These are phyloP conservation scores for Heimioporus sp. DNA, from an alignment of 768 basidiomycete species.

Conservation along the genomic window DNA sequence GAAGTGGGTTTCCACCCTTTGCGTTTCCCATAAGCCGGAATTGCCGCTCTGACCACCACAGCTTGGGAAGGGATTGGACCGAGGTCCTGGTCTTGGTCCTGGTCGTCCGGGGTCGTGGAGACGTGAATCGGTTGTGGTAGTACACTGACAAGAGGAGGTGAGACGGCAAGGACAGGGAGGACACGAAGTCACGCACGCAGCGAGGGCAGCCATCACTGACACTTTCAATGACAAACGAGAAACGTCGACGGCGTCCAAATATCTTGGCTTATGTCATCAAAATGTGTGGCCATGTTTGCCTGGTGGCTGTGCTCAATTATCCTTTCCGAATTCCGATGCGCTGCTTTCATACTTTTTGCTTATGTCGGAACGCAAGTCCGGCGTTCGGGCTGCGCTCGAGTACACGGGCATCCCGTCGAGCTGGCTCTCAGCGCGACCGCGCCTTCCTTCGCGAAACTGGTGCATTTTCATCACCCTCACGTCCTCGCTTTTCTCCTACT, in stretches of 20 bases:
- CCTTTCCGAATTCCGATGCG: slow-evolving; percentile 21
- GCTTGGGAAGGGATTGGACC: slow-evolving; percentile 32
- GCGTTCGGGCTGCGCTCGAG: slow-evolving; percentile 58
- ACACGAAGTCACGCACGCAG: slow-evolving; percentile 54
- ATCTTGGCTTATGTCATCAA: slow-evolving; percentile 18
- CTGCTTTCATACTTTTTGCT: background rate
- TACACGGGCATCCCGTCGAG: slow-evolving; percentile 70
- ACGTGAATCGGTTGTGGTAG: slow-evolving; percentile 67
- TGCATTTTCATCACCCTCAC: slow-evolving; percentile 86
- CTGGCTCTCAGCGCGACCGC: slow-evolving; percentile 83
- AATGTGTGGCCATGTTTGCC: slow-evolving; percentile 22
- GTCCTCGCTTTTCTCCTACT: slow-evolving; percentile 65
- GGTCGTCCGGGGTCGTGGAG: slow-evolving; percentile 55
- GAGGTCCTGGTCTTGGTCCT: slow-evolving; percentile 52
- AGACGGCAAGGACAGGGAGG: background rate
- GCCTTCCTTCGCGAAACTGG: slow-evolving; percentile 90
- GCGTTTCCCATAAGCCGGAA: slow-evolving; percentile 87
- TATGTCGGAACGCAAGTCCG: slow-evolving; percentile 40
- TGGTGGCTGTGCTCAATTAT: slow-evolving; percentile 21
- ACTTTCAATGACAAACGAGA: slow-evolving; percentile 14
- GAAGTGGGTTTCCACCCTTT: slow-evolving; percentile 81
- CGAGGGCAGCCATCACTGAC: slow-evolving; percentile 60
- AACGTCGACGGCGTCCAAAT: slow-evolving; percentile 4
- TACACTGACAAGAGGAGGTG: slow-evolving; percentile 39
- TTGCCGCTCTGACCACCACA: slow-evolving; percentile 48